Conservation (phyloP, 2,329 filamentous ascomycete species). For the Colletotrichum sp. region DNA sequence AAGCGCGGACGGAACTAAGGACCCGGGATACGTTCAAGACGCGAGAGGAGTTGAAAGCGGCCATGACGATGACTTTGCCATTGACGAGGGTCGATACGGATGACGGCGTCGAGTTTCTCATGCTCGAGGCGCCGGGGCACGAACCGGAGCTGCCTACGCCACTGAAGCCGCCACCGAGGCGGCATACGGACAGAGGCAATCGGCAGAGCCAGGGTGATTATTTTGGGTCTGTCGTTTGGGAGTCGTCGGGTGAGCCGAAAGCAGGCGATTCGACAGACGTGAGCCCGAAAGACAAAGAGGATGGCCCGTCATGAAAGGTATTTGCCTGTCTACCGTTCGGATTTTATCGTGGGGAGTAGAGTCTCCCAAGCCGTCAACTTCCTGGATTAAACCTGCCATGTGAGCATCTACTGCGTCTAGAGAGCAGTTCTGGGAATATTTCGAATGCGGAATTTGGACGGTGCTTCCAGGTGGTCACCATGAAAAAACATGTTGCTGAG, state of each 20-base stretch:
- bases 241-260: not conserved
- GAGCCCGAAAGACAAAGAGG: not conserved
- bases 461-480: not conserved
- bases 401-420: not conserved
- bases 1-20: not conserved
- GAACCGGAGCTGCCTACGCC: not conserved
- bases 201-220: not conserved
- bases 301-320: not conserved
- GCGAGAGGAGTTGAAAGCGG: not conserved
- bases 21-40: not conserved
- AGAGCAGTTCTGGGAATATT: not conserved
- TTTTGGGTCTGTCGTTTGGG: not conserved
- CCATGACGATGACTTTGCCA: not conserved
- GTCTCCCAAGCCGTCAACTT: not conserved
- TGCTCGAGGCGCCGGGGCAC: not conserved
- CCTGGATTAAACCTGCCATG: not conserved
- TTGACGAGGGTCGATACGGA: conserved; percentile 1
- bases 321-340: not conserved
- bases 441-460: not conserved
- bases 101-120: conserved; percentile 4
- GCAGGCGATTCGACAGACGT: not conserved
- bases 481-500: accelerated
- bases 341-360: not conserved
- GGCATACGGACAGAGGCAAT: not conserved
- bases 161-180: not conserved